These are phyloP conservation scores for Plenodomus lindquistii DNA, from an alignment of 2,329 filamentous ascomycete genomes.

Conservation along the genomic window DNA sequence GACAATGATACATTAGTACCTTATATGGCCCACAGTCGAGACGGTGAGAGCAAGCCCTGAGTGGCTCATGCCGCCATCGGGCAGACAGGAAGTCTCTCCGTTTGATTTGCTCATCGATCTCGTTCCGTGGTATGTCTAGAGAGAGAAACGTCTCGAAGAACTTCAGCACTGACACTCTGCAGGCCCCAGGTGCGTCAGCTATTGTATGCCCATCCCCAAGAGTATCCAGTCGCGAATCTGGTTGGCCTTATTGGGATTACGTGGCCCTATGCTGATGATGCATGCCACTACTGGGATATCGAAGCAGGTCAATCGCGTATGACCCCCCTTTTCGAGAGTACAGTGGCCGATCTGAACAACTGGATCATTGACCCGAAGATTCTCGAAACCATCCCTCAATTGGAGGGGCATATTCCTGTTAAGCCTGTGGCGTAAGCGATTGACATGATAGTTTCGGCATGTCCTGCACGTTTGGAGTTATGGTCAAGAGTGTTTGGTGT, in stretches of 20 bases:
- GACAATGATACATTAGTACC: slow-evolving; percentile 30
- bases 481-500: slow-evolving; percentile 1
- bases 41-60: slow-evolving; percentile 42
- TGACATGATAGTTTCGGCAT: not conserved
- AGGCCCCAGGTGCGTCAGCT: slow-evolving; percentile 42
- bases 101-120: slow-evolving; percentile 41
- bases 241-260: slow-evolving; percentile 34
- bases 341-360: slow-evolving; percentile 35
- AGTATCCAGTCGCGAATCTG: slow-evolving; percentile 32
- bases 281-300: slow-evolving; percentile 44
- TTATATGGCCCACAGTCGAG: slow-evolving; percentile 44
- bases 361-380: slow-evolving; percentile 42
- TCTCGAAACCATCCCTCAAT: slow-evolving; percentile 37
- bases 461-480: slow-evolving; percentile 6
- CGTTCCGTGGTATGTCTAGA: slow-evolving; percentile 36
- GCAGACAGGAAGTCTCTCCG: slow-evolving; percentile 33
- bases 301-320: slow-evolving; percentile 38
- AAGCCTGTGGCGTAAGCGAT: slow-evolving; percentile 14
- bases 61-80: slow-evolving; percentile 38
- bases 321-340: slow-evolving; percentile 39
- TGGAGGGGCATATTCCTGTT: slow-evolving; percentile 35
- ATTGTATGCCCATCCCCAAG: slow-evolving; percentile 37
- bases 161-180: slow-evolving; percentile 13
- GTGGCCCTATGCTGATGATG: slow-evolving; percentile 42
- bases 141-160: not conserved